Percentiles rank a stretch among this genome's conserved stretches.
Evolutionary conservation across 352 stramenopile species (phyloP).

Genomic region (Globisporangium spinosum): DNA sequence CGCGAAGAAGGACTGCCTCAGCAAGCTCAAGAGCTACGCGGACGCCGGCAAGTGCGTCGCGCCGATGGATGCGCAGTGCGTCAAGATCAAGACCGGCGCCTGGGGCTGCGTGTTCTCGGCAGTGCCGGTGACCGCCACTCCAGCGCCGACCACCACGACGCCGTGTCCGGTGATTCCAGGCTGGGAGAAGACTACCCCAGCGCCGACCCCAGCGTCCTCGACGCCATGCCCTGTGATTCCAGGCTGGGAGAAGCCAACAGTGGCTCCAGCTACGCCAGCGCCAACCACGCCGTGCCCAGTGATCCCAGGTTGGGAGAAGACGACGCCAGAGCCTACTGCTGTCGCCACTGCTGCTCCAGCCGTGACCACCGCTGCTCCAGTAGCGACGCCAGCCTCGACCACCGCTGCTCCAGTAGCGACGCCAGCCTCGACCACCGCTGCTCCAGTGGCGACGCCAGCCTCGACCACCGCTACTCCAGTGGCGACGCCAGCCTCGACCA

Average conservation of each 20-base stretch:
- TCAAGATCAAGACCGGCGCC: conserved; percentile 67
- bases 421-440: no score
- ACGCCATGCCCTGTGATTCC: conserved; percentile 13
- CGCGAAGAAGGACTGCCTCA: conserved; percentile 51
- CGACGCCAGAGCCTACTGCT: conserved; percentile 16
- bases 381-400: no score
- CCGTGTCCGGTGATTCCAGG: conserved; percentile 12
- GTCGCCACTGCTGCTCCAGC: background rate
- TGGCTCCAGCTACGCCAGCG: conserved; percentile 21
- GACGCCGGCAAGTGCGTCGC: conserved; percentile 47
- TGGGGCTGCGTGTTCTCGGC: conserved; percentile 59
- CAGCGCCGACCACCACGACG: conserved; percentile 23
- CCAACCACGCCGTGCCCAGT: conserved; percentile 12
- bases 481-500: conserved; percentile 2
- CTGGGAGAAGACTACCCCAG: conserved; percentile 18
- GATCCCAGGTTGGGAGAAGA: conserved; percentile 10
- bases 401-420: no score
- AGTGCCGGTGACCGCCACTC: conserved; percentile 13
- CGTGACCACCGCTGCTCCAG: background rate
- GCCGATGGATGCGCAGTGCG: conserved; percentile 43
- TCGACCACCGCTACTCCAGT: conserved; percentile 1
- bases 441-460: background rate
- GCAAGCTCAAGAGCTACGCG: conserved; percentile 50
- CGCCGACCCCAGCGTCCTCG: conserved; percentile 15
- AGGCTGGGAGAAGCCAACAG: conserved; percentile 24